Evolutionary conservation across 2,329 filamentous ascomycete species (phyloP), one percentile per base, ranked within the genome.

Genomic region (Tolypocladium cylindrosporum): DNA sequence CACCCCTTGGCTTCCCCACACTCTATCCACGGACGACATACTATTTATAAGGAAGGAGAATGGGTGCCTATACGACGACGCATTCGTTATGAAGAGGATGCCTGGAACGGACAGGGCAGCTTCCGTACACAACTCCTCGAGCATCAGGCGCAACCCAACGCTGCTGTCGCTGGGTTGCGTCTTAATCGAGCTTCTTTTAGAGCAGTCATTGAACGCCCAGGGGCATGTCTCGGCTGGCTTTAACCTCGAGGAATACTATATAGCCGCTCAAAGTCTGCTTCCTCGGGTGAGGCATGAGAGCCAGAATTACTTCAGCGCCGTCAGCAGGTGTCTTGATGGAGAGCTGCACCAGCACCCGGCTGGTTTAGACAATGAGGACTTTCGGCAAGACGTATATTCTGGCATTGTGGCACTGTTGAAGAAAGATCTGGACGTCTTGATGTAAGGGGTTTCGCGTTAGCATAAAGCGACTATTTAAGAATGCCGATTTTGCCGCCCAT

Each of bases 1-100:
- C 7, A 68, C 64, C 0, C 56, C 57, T 2, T 68, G 67, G 65
- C 60, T 67, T 4, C 58, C 64, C 2, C 9, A 14, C 24, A 36
- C 24, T 4, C 16, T 56, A 6, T 39, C 34, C 43, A 51, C 34
- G 9, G n/a, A 37, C 19, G 55, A 56, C 55, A 51, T 56, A 11
- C 24, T 41, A 21, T 40, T 54, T 13, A 48, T 52, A 3, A 8
- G 16, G 19, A 41, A 8, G 19, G 21, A 36, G 19, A 7, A 4
- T 13, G 16, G 4, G 19, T 16, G 4, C 31, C 11, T 39, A 8
- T 56, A 50, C n/a, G 9, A 27, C 21, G 8, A 45, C 31, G 42
- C 36, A 5, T 40, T 31, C 19, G 36, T 56, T 24, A 39, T 19
- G 6, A 51, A 42, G 19, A 19, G 13, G 1, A 14, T 50, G 3